Evolutionary conservation across 768 basidiomycete genomes (phyloP).

Genomic region (Suillus discolor): DNA sequence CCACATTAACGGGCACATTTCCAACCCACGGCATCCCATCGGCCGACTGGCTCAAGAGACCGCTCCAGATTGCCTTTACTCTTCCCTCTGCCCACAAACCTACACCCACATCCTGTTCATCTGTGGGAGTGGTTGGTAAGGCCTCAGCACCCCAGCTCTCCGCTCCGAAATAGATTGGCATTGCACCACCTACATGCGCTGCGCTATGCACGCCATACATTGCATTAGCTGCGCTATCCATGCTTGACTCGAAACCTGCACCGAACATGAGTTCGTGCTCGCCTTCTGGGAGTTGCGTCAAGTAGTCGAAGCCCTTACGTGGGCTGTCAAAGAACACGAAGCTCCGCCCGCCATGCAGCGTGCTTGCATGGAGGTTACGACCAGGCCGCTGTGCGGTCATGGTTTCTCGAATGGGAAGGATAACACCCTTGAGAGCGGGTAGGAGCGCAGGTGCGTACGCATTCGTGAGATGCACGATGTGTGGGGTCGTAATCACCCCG

Average conservation of each 20-base stretch:
- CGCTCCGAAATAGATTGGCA: slow-evolving; percentile 56
- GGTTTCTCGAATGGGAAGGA: slow-evolving; percentile 44
- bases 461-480: slow-evolving; percentile 59
- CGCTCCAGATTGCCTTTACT: slow-evolving; percentile 63
- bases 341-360: slow-evolving; percentile 41
- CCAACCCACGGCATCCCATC: slow-evolving; percentile 75
- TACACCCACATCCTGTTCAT: slow-evolving; percentile 19
- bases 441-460: slow-evolving; percentile 51
- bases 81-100: slow-evolving; percentile 43
- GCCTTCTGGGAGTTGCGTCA: slow-evolving; percentile 58
- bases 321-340: slow-evolving; percentile 59
- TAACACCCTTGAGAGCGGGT: slow-evolving; percentile 38
- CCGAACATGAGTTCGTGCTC: slow-evolving; percentile 65
- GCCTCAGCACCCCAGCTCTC: slow-evolving; percentile 46
- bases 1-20: slow-evolving; percentile 50
- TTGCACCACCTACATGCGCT: slow-evolving; percentile 48
- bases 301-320: slow-evolving; percentile 58
- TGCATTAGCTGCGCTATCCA: slow-evolving; percentile 21
- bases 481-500: slow-evolving; percentile 41
- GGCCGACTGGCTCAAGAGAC: slow-evolving; percentile 61
- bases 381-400: slow-evolving; percentile 71
- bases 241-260: slow-evolving; percentile 46
- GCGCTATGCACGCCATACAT: slow-evolving; percentile 38
- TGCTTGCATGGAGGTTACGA: slow-evolving; percentile 23
- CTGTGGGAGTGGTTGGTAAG: slow-evolving; percentile 14